Evolutionary conservation across 2,329 filamentous ascomycete genomes (phyloP), one percentile per base, ranked within the genome.

Genomic region (Colletotrichum simmondsii): DNA sequence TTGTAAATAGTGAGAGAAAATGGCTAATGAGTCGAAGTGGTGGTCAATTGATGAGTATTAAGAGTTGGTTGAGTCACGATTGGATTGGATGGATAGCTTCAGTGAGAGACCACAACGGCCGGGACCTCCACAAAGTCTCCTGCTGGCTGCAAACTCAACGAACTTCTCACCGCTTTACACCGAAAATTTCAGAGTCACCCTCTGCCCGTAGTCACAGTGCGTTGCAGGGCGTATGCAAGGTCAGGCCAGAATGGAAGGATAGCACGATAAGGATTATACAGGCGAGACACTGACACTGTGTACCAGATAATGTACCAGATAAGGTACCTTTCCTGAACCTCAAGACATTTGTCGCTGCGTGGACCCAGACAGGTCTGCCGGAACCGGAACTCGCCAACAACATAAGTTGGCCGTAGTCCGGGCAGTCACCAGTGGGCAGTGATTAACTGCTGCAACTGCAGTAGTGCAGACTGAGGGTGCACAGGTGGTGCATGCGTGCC

Each of bases 81-180:
- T 46, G 49, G 58, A 67, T 66, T n/a, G 63, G 28, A 68, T 53
- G 49, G 58, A 67, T 66, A 28, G 63, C 69, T 72, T 64, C 64
- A 68, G 37, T 58, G 52, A 60, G 54, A 70, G 32, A 70, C 26
- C 35, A 65, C 30, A 65, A 46, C 52, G 32, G 49, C 35, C 42
- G 19, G 57, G 60, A 16, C 62, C 59, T 53, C 70, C 65, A 60
- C 65, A 69, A 46, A 57, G 46, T 61, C 57, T 54, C 52, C 26
- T 59, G 37, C 42, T 5, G n/a, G 35, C 52, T 53, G 70, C 70
- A 72, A 72, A 69, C 59, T 70, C 65, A 66, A 68, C 52, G 65
- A 24, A n/a, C 46, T 42, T 19, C 64, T 69, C 69, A 72, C 72
- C 72, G 69, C 65, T 72, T 52, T 61, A 74, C 72, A 74, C 69